These are phyloP conservation scores for Amanita subjunquillea DNA, from an alignment of 768 basidiomycete species.

Conservation along the genomic window DNA sequence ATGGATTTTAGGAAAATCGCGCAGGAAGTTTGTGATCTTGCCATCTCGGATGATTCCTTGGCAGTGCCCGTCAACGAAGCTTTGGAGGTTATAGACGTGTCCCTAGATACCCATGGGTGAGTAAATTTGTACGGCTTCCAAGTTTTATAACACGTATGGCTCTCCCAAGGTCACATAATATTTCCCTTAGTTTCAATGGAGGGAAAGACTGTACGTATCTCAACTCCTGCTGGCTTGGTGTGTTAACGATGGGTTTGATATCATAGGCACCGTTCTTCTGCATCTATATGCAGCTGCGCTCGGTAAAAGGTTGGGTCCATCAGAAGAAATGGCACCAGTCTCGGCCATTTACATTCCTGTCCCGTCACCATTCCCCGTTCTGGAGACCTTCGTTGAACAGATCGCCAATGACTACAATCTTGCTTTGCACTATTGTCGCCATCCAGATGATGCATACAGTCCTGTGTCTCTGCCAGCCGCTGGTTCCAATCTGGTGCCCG, in stretches of 20 bases:
- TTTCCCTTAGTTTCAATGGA: conserved; percentile 94
- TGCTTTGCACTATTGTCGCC: conserved; percentile 54
- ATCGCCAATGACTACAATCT: conserved; percentile 57
- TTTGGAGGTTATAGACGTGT: conserved; percentile 68
- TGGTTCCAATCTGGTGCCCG: conserved; percentile 11
- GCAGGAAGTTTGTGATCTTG: conserved; percentile 51
- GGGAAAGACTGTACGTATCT: conserved; percentile 90
- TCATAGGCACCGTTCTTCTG: conserved; percentile 84
- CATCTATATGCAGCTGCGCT: conserved; percentile 78
- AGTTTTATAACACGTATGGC: conserved; percentile 9
- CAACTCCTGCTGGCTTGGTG: background rate
- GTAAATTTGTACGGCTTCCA: conserved; percentile 20
- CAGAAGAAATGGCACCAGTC: conserved; percentile 34
- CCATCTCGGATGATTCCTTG: conserved; percentile 42
- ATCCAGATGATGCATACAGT: conserved; percentile 36
- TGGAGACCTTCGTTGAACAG: conserved; percentile 77
- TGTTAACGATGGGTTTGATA: background rate
- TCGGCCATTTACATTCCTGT: conserved; percentile 82
- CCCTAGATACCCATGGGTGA: conserved; percentile 74
- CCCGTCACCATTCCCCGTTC: conserved; percentile 73
- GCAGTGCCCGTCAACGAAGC: conserved; percentile 66
- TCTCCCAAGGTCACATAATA: conserved; percentile 44
- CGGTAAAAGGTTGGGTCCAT: conserved; percentile 28
- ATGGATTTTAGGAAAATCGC: conserved; percentile 48
- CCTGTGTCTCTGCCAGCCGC: conserved; percentile 26